Conservation (phyloP, 129 eudicot species). For the carrot (Daucus carota) region DNA sequence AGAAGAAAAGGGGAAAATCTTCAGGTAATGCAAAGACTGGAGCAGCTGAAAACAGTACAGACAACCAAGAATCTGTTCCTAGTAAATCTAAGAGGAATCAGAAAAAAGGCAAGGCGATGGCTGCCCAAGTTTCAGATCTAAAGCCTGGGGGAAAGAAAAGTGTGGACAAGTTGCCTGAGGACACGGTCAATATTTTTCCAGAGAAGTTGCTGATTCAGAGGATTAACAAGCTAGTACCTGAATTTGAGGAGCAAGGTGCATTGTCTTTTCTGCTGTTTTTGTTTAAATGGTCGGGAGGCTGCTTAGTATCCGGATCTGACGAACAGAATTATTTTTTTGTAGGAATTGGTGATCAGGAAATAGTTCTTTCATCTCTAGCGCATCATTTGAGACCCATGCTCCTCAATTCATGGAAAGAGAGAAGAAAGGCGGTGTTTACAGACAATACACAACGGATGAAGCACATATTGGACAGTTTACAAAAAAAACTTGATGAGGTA, state of each 20-base stretch:
- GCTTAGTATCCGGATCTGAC: slow-evolving; percentile 16
- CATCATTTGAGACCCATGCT: slow-evolving; percentile 86
- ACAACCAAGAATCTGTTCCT: slow-evolving; percentile 49
- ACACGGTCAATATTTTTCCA: slow-evolving; percentile 40
- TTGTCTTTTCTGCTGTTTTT: not conserved
- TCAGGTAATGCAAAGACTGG: slow-evolving; percentile 41
- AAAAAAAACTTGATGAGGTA: slow-evolving; percentile 92
- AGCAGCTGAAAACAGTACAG: slow-evolving; percentile 39
- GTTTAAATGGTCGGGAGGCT: not conserved
- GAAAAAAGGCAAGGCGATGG: slow-evolving; percentile 58
- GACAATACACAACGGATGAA: slow-evolving; percentile 72
- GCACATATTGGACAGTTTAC: slow-evolving; percentile 63
- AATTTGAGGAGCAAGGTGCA: slow-evolving; percentile 88
- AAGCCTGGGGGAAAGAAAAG: slow-evolving; percentile 50
- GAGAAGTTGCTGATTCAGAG: slow-evolving; percentile 57
- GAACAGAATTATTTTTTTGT: slow-evolving; percentile 15
- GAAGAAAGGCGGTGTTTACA: slow-evolving; percentile 72
- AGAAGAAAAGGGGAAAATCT: slow-evolving; percentile 76
- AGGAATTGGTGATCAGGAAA: slow-evolving; percentile 69
- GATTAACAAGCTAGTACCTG: slow-evolving; percentile 59
- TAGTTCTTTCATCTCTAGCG: slow-evolving; percentile 64
- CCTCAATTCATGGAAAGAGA: slow-evolving; percentile 72
- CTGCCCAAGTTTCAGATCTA: slow-evolving; percentile 52
- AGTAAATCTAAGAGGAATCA: slow-evolving; percentile 76
- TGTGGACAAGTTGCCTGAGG: slow-evolving; percentile 33